Evolutionary conservation across 1,284 basidiomycete genomes (phyloP), one percentile per base, ranked within the genome.

Genomic region (Rhizoctonia solani): DNA sequence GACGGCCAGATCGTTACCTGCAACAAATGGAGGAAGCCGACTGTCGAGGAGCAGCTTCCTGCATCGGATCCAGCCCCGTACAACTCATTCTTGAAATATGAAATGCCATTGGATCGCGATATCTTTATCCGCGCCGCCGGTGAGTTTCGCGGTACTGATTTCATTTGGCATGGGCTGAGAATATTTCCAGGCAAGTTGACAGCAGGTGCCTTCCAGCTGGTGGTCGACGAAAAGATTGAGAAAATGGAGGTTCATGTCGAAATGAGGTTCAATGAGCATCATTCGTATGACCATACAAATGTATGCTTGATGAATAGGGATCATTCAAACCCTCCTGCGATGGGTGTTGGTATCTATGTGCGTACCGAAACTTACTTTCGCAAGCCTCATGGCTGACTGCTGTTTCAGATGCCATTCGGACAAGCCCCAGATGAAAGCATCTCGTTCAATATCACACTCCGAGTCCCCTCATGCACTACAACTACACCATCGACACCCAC

Each of bases 401-500:
- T 11, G 16, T 37, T n/a, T 3, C 46, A 63, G 59, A 63, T 63
- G 59, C 59, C 59, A 52, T 49, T 50, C 13, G 59, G 37, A 23
- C 59, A 63, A 42, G 19, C 59, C 11, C 32, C 9, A 8, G 52
- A 42, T 29, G 59, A 63, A 27, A 52, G 39, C 47, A 52, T 63
- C 25, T 63, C 47, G 19, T 63, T 63, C 37, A 63, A 63, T 27
- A 63, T 63, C 16, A 39, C 47, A 11, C 59, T 63, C 4, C 59
- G 49, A 13, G 37, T 63, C 59, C 59, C 23, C 59, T 49, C 16
- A 63, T 63, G 59, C 25, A 16, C 25, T 63, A 63, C 34, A 63
- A 63, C 34, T 23, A 52, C 59, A 63, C 59, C 1, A 21, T 63
- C 47, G 59, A 63, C 59, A 63, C 59, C 59, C 59, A 63, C n/a